These are phyloP conservation scores for Cenchrus purpureus DNA, from an alignment of 176 grass and related monocot genomes.

Conservation along the genomic window DNA sequence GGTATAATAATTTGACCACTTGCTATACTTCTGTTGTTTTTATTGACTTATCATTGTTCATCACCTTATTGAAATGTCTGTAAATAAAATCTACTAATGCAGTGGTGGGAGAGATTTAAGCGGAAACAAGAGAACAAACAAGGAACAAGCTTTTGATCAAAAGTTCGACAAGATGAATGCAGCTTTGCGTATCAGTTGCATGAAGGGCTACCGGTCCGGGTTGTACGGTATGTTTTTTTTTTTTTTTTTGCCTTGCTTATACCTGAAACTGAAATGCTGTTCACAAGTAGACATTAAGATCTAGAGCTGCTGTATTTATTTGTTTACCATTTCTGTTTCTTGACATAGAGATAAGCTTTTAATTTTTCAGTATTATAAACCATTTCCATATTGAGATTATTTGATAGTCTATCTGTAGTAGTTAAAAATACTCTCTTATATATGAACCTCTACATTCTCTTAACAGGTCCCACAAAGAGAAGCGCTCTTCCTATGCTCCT, in stretches of 20 bases:
- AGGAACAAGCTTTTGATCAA: conserved; percentile 79
- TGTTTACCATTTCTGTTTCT: not conserved
- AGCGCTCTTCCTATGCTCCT: conserved; percentile 84
- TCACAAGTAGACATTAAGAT: conserved; percentile 1
- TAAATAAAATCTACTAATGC: conserved; percentile 26
- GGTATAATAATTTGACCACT: conserved; percentile 42
- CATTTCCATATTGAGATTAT: not conserved
- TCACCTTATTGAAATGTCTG: not conserved
- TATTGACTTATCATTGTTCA: not conserved
- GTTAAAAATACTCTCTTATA: not conserved
- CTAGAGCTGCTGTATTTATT: too few relatives aligned
- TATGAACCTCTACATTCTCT: not conserved
- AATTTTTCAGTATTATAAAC: not conserved
- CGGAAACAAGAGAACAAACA: conserved; percentile 93
- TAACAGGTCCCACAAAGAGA: conserved; percentile 86
- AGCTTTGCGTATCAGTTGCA: conserved; percentile 75
- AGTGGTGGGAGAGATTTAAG: conserved; percentile 94
- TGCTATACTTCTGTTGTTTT: not conserved
- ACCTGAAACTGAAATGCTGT: not conserved
- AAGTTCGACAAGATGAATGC: conserved; percentile 81
- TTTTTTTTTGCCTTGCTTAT: conserved; percentile 11
- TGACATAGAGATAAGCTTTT: not conserved
- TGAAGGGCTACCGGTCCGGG: conserved; percentile 76
- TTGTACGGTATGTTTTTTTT: conserved; percentile 82
- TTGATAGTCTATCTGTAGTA: not conserved